Evolutionary conservation across 164 flowering plant species (phyloP).

Genomic region (Vitis amurensis): DNA sequence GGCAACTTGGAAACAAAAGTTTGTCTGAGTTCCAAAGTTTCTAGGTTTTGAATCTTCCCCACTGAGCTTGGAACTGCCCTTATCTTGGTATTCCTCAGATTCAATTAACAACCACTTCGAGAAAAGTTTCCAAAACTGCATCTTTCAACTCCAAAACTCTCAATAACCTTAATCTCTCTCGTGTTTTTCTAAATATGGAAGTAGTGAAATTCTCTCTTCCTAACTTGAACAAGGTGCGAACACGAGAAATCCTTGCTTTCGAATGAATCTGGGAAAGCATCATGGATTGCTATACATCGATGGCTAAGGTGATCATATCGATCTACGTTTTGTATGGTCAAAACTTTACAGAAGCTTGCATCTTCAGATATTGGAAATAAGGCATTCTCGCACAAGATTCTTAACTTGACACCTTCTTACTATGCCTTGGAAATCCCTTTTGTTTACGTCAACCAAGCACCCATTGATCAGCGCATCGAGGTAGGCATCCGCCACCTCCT

Average conservation of each 20-base stretch:
- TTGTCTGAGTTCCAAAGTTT: not conserved
- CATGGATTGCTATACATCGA: not conserved
- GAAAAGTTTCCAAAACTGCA: not conserved
- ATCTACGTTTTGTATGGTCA: not conserved
- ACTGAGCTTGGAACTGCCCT: not conserved
- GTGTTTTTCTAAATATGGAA: not conserved
- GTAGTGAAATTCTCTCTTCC: not conserved
- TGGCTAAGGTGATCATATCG: not conserved
- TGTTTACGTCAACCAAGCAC: slow-evolving; percentile 23
- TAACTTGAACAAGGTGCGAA: not conserved
- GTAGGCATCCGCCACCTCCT: slow-evolving; percentile 38
- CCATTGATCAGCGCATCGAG: slow-evolving; percentile 27
- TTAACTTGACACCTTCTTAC: slow-evolving; percentile 26
- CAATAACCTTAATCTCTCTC: slow-evolving; percentile 4
- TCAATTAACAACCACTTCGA: not conserved
- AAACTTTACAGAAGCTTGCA: slow-evolving; percentile 19
- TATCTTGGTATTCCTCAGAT: not conserved
- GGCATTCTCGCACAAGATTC: slow-evolving; percentile 31
- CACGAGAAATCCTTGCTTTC: no score
- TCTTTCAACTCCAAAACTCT: slow-evolving; percentile 1
- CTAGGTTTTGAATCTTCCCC: not conserved
- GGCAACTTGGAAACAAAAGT: no score
- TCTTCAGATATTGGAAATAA: slow-evolving; percentile 14
- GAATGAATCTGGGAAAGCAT: not conserved
- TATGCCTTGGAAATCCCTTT: slow-evolving; percentile 15